phyloP scores from a whole-genome alignment of 2,329 filamentous ascomycete species.

The Sporothrix euskadiensis region DNA sequence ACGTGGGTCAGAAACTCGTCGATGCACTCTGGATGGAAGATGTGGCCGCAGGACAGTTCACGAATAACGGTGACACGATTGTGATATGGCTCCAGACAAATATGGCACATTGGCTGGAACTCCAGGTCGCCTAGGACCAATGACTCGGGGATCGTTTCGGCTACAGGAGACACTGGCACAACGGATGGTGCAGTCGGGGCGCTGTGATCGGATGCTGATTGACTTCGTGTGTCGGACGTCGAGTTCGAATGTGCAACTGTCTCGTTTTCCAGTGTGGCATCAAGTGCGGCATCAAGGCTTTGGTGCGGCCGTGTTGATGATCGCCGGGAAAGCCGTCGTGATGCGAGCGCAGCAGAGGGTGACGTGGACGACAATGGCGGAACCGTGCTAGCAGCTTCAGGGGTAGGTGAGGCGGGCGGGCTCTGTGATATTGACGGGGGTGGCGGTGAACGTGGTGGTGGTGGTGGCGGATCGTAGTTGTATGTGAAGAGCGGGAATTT shows the following conservation, averaged over 20 bases:
- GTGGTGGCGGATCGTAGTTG: constrained; percentile 52
- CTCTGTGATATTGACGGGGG: not conserved
- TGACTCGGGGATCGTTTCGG: constrained; percentile 1
- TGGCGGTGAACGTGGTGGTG: not conserved
- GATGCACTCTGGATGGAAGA: constrained; percentile 91
- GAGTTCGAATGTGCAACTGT: not conserved
- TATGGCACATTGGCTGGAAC: constrained; percentile 81
- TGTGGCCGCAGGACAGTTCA: constrained; percentile 85
- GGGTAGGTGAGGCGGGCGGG: not conserved
- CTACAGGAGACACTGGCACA: not conserved
- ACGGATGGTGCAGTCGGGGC: not conserved
- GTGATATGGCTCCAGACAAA: constrained; percentile 81
- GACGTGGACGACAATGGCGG: not conserved
- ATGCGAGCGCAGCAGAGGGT: not conserved
- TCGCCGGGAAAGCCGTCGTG: not conserved
- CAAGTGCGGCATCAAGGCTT: constrained; percentile 12
- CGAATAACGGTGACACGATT: constrained; percentile 71
- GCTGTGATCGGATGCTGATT: constrained; percentile 4
- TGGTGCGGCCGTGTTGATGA: constrained; percentile 1
- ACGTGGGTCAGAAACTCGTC: constrained; percentile 76
- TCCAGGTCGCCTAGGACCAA: constrained; percentile 41
- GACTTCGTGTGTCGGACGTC: not conserved
- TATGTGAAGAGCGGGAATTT: constrained; percentile 80
- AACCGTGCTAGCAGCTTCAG: not conserved
- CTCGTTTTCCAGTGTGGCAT: not conserved